These are phyloP conservation scores for Tetrahymena malaccensis DNA, from an alignment of 73 alveolate species.

Conservation along the genomic window DNA sequence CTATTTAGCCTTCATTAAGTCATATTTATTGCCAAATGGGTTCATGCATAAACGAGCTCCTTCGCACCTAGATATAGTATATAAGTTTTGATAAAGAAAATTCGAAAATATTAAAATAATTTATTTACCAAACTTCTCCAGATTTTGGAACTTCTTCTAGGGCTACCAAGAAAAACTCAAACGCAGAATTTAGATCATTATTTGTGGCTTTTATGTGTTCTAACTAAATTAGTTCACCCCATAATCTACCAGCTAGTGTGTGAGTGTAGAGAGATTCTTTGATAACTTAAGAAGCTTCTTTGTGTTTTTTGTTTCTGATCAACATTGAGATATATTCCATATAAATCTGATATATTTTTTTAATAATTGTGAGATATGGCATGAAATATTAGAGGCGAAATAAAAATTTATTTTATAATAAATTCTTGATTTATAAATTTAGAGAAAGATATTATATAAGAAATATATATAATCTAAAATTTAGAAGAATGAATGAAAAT, in stretches of 20 bases:
- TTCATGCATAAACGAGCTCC: conserved; percentile 59
- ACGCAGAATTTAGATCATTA: conserved; percentile 19
- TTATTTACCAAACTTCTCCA: conserved; percentile 61
- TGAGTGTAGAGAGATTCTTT: conserved; percentile 43
- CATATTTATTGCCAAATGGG: conserved; percentile 36
- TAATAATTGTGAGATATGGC: not conserved
- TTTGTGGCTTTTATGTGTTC: conserved; percentile 34
- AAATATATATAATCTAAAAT: too few species aligned
- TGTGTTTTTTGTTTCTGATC: conserved; percentile 42
- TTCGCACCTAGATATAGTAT: conserved; percentile 30
- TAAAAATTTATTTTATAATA: too few species aligned
- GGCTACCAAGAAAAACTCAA: conserved; percentile 26
- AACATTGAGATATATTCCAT: conserved; percentile 53
- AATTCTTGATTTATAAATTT: not conserved
- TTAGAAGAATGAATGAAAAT: not conserved
- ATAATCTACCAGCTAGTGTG: conserved; percentile 56
- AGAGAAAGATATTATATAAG: not conserved
- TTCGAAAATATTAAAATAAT: not conserved
- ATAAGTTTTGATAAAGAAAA: not conserved
- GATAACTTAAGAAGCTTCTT: conserved; percentile 39
- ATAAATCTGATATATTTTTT: not conserved
- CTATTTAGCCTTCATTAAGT: conserved; percentile 43
- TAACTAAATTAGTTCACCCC: conserved; percentile 59
- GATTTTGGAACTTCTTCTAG: conserved; percentile 58
- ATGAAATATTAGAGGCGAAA: too few species aligned